Evolutionary conservation across 495 filamentous ascomycete genomes (phyloP), one percentile per base, ranked within the genome.

Genomic region (Glutinoglossum americanum): DNA sequence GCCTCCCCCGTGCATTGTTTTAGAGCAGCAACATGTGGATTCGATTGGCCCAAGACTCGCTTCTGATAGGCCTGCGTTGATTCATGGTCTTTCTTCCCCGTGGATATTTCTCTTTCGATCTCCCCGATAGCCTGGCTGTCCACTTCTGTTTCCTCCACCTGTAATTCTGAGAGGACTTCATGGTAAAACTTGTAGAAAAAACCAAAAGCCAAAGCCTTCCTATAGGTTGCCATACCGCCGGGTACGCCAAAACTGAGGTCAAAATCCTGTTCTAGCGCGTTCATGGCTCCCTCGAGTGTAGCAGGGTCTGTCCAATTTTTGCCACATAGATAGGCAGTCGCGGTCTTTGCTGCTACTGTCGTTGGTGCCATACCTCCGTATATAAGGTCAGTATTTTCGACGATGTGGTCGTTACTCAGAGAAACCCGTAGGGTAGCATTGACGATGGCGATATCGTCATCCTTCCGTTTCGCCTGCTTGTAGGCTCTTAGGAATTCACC

Each of bases 391-490:
- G 76, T 79, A 60, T 76, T 80, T 48, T 79, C 74, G 8, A 94
- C 86, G 11, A 76, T 66, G 39, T 89, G 74, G 3, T 70, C 69
- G 0, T 82, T 75, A 33, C 78, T 76, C 1, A 97, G 69, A 2
- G 73, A 74, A 7, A 94, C 74, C 48, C 84, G 80, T 39, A 96
- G 67, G 5, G 87, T 84, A 9, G 83, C 78, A 59, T 90, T 96
- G 44, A 94, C 90, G 59, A 97, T 95, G 10, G 90, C 90, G 66
- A 95, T 95, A 70, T 97, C 90, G 67, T 95, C 90, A 64, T 96
- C 90, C 63, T 95, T 95, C 55, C 90, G 73, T 73, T 96, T 97
- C 0, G 90, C 80, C 64, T 96, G 90, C 68, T 97, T 97, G 68
- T 94, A 96, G 1, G 90, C 80, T 19, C 78, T 73, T 60, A 89